These are phyloP conservation scores for Chrysanthemum makinoi DNA, from an alignment of 129 eudicot species.

Conservation along the genomic window DNA sequence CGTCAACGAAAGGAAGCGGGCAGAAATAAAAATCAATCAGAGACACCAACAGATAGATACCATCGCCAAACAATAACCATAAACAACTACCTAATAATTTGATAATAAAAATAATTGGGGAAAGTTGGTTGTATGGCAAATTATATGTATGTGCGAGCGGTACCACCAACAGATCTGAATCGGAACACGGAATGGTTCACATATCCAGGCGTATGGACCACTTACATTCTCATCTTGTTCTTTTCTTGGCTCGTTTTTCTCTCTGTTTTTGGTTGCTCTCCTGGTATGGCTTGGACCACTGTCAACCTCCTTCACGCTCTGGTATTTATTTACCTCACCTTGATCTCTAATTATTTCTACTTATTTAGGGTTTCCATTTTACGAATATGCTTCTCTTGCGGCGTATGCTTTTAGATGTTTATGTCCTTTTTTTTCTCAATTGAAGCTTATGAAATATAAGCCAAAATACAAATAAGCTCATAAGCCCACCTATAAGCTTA, in stretches of 20 bases:
- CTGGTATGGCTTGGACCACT: conserved; percentile 94
- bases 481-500: no score
- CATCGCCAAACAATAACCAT: conserved; percentile 10
- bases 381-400: no score
- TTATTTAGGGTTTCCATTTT: no score
- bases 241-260: conserved; percentile 82
- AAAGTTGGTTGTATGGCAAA: conserved; percentile 42
- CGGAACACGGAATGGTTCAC: conserved; percentile 92
- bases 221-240: conserved; percentile 76
- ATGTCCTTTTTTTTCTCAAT: no score
- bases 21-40: no score
- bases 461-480: no score
- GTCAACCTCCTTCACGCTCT: conserved; percentile 80
- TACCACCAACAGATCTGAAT: conserved; percentile 86
- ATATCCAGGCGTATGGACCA: conserved; percentile 97
- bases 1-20: no score
- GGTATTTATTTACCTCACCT: conserved; percentile 11
- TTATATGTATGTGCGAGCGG: conserved; percentile 66
- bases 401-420: no score
- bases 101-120: no score
- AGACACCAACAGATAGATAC: background rate
- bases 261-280: conserved; percentile 70
- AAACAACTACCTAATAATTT: background rate
- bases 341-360: no score
- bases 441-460: no score